These are phyloP conservation scores for Suillus ampliporus DNA, from an alignment of 768 basidiomycete genomes.

Conservation along the genomic window DNA sequence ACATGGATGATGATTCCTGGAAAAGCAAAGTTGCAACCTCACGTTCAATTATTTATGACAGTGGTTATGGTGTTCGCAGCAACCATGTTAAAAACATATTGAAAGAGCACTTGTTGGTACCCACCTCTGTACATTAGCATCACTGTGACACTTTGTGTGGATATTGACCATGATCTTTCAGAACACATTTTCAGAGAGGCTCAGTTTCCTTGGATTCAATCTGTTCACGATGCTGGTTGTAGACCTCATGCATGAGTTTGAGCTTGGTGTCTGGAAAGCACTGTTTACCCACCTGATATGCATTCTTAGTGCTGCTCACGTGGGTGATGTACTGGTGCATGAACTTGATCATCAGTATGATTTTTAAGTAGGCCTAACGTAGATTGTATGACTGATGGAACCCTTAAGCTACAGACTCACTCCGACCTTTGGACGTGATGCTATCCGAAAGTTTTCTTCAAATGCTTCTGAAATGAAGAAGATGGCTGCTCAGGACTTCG, in stretches of 20 bases:
- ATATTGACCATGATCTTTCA: conserved; percentile 11
- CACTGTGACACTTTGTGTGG: background rate
- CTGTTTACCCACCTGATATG: conserved; percentile 34
- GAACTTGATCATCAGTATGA: conserved; percentile 17
- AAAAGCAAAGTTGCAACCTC: background rate
- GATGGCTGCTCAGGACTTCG: conserved; percentile 35
- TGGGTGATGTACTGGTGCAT: conserved; percentile 13
- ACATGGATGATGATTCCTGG: conserved; percentile 5
- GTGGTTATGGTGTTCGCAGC: conserved; percentile 12
- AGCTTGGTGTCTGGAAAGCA: conserved; percentile 38
- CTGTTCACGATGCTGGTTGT: conserved; percentile 28
- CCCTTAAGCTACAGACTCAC: conserved; percentile 27
- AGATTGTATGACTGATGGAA: background rate
- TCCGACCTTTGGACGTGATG: conserved; percentile 29
- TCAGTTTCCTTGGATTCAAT: conserved; percentile 22
- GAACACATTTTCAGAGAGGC: conserved; percentile 35
- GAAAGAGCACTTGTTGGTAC: conserved; percentile 23
- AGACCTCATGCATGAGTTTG: conserved; percentile 39
- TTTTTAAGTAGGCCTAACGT: background rate
- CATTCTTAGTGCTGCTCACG: conserved; percentile 21
- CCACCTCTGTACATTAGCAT: conserved; percentile 17
- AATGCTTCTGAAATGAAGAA: conserved; percentile 29
- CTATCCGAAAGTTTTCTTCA: conserved; percentile 27
- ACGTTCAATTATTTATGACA: conserved; percentile 21
- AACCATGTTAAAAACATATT: conserved; percentile 17